Evolutionary conservation across 306 rosid species (phyloP).

Genomic region (Prunus davidiana): DNA sequence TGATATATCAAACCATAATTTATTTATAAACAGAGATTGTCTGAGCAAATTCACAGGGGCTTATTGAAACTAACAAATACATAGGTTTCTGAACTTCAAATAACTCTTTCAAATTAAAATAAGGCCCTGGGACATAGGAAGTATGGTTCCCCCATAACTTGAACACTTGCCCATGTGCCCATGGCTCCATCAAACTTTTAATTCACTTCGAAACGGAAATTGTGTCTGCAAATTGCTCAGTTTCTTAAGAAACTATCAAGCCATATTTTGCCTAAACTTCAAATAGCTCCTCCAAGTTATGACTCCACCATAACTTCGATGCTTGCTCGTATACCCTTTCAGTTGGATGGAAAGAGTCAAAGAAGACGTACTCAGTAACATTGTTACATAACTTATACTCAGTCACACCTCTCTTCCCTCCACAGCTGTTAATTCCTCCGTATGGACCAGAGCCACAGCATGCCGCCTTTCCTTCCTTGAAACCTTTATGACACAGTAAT

Average conservation of each 20-base stretch:
- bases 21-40: no score
- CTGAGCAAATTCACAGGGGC: no score
- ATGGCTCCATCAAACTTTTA: no score
- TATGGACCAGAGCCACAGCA: slow-evolving; percentile 40
- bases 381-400: slow-evolving; percentile 39
- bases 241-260: no score
- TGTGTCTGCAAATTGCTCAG: no score
- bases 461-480: slow-evolving; percentile 31
- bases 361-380: slow-evolving; percentile 37
- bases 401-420: slow-evolving; percentile 41
- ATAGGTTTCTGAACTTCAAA: not conserved
- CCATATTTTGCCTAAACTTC: not conserved
- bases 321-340: slow-evolving; percentile 25
- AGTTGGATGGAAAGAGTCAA: slow-evolving; percentile 46
- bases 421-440: slow-evolving; percentile 24
- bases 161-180: no score
- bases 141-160: no score
- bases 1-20: slow-evolving; percentile 3
- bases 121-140: no score
- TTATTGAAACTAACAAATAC: no score
- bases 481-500: slow-evolving; percentile 10
- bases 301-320: slow-evolving; percentile 41
- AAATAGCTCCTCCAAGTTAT: slow-evolving; percentile 35
- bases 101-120: no score
- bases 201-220: no score